These are phyloP conservation scores for Warburgia ugandensis DNA, from an alignment of 164 flowering plant species.

Conservation along the genomic window DNA sequence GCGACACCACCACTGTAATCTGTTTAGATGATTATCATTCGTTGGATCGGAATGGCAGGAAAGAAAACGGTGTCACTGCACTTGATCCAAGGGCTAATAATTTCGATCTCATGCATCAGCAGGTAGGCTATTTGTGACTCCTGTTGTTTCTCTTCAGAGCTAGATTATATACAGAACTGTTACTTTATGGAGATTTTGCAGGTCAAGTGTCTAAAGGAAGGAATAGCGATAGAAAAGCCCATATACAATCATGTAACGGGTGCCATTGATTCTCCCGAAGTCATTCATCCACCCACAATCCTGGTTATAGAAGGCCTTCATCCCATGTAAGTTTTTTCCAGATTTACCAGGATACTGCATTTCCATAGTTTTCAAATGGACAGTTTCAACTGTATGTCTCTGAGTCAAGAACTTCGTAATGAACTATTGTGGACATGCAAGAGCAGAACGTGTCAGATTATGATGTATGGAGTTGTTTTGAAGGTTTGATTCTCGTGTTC, in stretches of 20 bases:
- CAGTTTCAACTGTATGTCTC: no score
- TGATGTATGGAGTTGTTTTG: neutral
- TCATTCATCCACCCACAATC: conserved; percentile 75
- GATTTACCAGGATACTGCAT: no score
- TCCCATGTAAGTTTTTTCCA: conserved; percentile 52
- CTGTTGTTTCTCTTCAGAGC: no score
- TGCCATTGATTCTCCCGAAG: conserved; percentile 68
- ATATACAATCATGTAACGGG: conserved; percentile 79
- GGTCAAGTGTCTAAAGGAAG: conserved; percentile 64
- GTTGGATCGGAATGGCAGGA: conserved; percentile 70
- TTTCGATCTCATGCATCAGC: conserved; percentile 81
- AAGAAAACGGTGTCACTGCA: conserved; percentile 81
- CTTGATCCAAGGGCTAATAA: conserved; percentile 79
- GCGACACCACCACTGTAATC: conserved; percentile 75
- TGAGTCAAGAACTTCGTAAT: neutral
- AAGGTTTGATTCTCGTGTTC: conserved; percentile 79
- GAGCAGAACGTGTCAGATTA: neutral
- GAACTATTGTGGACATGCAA: neutral
- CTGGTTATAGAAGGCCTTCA: conserved; percentile 82
- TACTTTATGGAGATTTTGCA: neutral
- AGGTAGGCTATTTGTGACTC: conserved; percentile 13
- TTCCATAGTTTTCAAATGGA: no score
- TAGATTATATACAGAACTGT: no score
- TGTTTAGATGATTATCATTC: conserved; percentile 84
- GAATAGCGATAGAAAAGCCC: conserved; percentile 62